Evolutionary conservation across 352 stramenopile genomes (phyloP).

Genomic region (Thraustotheca clavata): DNA sequence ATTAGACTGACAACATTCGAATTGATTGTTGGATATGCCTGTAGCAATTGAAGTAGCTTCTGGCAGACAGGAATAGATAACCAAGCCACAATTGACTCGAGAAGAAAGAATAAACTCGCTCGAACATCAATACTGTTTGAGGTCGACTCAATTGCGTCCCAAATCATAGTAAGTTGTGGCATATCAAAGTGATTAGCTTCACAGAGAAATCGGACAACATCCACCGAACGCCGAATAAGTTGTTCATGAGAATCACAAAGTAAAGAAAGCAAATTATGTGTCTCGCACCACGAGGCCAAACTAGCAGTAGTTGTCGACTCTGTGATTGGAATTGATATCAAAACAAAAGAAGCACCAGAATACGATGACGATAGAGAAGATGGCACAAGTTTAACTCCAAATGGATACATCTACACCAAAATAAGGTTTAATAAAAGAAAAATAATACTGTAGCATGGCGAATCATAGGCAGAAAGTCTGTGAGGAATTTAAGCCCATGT

Average conservation of each 20-base stretch:
- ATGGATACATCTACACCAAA: conserved; percentile 8
- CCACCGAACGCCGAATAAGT: conserved; percentile 12
- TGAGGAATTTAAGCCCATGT: conserved; percentile 15
- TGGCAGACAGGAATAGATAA: not conserved
- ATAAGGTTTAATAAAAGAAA: no score
- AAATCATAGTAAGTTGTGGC: not conserved
- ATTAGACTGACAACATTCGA: conserved; percentile 1
- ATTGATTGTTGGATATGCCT: not conserved
- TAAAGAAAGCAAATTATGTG: not conserved
- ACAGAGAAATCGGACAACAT: conserved; percentile 18
- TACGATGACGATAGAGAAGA: conserved; percentile 5
- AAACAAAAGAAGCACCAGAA: not conserved
- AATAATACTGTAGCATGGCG: conserved; percentile 5
- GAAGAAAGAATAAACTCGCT: conserved; percentile 12
- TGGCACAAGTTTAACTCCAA: conserved; percentile 7
- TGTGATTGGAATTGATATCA: conserved; percentile 9
- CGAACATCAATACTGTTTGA: conserved; percentile 14
- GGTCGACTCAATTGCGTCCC: conserved; percentile 4
- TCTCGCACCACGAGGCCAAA: conserved; percentile 3
- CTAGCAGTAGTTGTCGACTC: not conserved
- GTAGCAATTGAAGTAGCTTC: conserved; percentile 7
- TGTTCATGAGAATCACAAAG: conserved; percentile 20
- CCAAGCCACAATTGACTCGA: conserved; percentile 17
- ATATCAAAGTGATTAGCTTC: conserved; percentile 8
- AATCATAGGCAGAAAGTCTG: conserved; percentile 17